Conservation (phyloP, 371 early-diverging fungal species). For the Actinomucor elegans region DNA sequence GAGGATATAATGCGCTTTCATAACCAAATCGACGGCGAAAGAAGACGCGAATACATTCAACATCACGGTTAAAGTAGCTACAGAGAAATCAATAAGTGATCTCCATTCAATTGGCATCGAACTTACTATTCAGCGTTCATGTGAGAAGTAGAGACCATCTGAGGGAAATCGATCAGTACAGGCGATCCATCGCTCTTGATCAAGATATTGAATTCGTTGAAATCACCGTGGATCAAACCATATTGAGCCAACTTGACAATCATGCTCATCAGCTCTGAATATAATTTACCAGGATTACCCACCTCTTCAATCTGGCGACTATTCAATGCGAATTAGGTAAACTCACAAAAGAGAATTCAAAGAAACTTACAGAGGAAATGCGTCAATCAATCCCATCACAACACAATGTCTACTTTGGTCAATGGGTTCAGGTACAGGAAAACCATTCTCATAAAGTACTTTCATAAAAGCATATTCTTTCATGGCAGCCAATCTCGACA, state of each 20-base stretch:
- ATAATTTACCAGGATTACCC: slow-evolving; percentile 89
- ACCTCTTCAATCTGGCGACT: slow-evolving; percentile 85
- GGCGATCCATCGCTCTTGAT: slow-evolving; percentile 83
- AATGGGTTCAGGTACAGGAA: slow-evolving; percentile 94
- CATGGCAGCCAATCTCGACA: slow-evolving; percentile 94
- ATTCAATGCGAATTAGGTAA: too few relatives aligned
- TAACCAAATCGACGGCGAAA: slow-evolving; percentile 91
- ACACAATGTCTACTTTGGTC: slow-evolving; percentile 97
- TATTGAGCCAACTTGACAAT: slow-evolving; percentile 93
- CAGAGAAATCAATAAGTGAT: not conserved
- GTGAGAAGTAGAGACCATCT: slow-evolving; percentile 98
- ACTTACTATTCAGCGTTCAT: slow-evolving; percentile 86
- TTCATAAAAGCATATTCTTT: slow-evolving; percentile 99
- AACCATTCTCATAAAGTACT: slow-evolving; percentile 86
- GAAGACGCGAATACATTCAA: slow-evolving; percentile 95
- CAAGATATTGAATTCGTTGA: slow-evolving; percentile 99
- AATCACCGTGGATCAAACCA: slow-evolving; percentile 99
- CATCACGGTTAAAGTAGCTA: slow-evolving; percentile 97
- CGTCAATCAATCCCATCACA: slow-evolving; percentile 97
- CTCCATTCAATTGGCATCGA: too few relatives aligned
- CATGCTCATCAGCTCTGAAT: slow-evolving; percentile 91
- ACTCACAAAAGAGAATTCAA: too few relatives aligned
- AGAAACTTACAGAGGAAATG: too few relatives aligned
- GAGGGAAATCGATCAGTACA: slow-evolving; percentile 99
- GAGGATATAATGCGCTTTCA: slow-evolving; percentile 87